These are phyloP conservation scores for Buxus sempervirens DNA, from an alignment of 164 flowering plant species.

Conservation along the genomic window DNA sequence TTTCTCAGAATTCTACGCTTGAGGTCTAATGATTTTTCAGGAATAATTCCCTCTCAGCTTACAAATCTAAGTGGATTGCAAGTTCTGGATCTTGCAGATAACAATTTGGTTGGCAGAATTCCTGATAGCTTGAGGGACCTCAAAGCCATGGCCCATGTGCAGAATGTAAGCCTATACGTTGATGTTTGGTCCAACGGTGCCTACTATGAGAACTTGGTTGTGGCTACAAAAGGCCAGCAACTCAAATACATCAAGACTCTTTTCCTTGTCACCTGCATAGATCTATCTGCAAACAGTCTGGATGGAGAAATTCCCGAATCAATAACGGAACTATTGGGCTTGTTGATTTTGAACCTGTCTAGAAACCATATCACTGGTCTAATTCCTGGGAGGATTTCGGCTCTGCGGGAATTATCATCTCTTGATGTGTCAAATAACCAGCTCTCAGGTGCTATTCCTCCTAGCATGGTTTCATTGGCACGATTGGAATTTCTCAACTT, in stretches of 20 bases:
- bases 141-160: slow-evolving; percentile 22
- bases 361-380: slow-evolving; percentile 31
- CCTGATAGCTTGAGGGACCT: slow-evolving; percentile 27
- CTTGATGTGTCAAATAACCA: slow-evolving; percentile 48
- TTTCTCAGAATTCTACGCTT: slow-evolving; percentile 28
- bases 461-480: slow-evolving; percentile 28
- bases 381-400: slow-evolving; percentile 33
- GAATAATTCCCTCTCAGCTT: slow-evolving; percentile 26
- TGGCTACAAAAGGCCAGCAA: slow-evolving; percentile 19
- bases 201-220: slow-evolving; percentile 26
- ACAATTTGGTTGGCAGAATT: slow-evolving; percentile 37
- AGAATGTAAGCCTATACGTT: slow-evolving; percentile 12
- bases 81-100: slow-evolving; percentile 40
- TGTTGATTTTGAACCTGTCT: slow-evolving; percentile 38
- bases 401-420: slow-evolving; percentile 24
- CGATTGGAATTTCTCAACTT: slow-evolving; percentile 31
- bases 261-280: slow-evolving; percentile 33
- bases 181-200: slow-evolving; percentile 26
- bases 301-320: slow-evolving; percentile 27
- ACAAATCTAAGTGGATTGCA: slow-evolving; percentile 28
- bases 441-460: slow-evolving; percentile 44
- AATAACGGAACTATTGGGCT: slow-evolving; percentile 18
- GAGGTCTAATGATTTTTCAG: slow-evolving; percentile 28
- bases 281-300: slow-evolving; percentile 31
- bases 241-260: slow-evolving; percentile 29